These are phyloP conservation scores for Fusarium acutatum DNA, from an alignment of 2,329 filamentous ascomycete genomes.

Conservation along the genomic window DNA sequence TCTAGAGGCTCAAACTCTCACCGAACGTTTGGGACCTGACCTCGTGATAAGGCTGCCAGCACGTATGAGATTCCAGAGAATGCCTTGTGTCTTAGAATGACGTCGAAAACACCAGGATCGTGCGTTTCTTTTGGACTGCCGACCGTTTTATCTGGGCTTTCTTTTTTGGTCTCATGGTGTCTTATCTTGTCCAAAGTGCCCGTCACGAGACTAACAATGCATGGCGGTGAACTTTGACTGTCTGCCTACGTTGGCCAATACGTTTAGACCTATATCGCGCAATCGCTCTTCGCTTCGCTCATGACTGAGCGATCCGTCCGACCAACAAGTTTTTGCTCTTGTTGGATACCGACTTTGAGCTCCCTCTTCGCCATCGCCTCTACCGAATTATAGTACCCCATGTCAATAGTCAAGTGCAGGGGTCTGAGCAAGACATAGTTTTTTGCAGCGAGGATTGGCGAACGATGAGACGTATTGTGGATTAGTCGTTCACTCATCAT, in stretches of 20 bases:
- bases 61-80: slow-evolving; percentile 11
- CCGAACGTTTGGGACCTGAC: slow-evolving; percentile 28
- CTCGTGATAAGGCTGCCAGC: slow-evolving; percentile 24
- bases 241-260: neutral
- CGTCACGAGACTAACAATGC: slow-evolving; percentile 21
- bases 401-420: slow-evolving; percentile 30
- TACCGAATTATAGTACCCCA: slow-evolving; percentile 32
- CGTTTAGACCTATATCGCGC: slow-evolving; percentile 17
- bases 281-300: slow-evolving; percentile 5
- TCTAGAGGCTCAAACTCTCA: slow-evolving; percentile 17
- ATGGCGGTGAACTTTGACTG: slow-evolving; percentile 29
- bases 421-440: slow-evolving; percentile 21
- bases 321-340: slow-evolving; percentile 23
- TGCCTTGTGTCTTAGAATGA: slow-evolving; percentile 30
- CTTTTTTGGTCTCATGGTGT: slow-evolving; percentile 30
- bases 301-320: neutral
- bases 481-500: slow-evolving; percentile 18
- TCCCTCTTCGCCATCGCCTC: slow-evolving; percentile 3
- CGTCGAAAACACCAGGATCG: slow-evolving; percentile 22
- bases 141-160: slow-evolving; percentile 23
- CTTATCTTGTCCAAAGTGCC: slow-evolving; percentile 7
- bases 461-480: slow-evolving; percentile 32
- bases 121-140: slow-evolving; percentile 11
- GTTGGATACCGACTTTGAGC: neutral
- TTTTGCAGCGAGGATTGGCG: slow-evolving; percentile 35